phyloP scores from a whole-genome alignment of 495 filamentous ascomycete species.

The Amorphotheca resinae region DNA sequence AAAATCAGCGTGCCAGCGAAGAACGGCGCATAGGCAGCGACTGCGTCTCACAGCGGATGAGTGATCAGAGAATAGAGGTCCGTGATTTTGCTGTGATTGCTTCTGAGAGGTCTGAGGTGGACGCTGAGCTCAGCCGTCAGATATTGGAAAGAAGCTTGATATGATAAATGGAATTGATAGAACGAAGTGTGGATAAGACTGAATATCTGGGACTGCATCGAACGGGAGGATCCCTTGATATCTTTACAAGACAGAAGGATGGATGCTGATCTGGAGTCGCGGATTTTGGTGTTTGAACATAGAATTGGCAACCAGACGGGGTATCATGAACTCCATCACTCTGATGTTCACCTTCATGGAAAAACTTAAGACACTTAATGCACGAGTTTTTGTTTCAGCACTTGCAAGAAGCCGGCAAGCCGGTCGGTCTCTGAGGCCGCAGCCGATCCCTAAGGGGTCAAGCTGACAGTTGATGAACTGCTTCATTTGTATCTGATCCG shows the following conservation, averaged over 20 bases:
- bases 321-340: not conserved
- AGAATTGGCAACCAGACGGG: too few relatives aligned
- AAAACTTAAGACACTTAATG: too few relatives aligned
- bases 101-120: not conserved
- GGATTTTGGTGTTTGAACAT: not conserved
- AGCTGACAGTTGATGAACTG: slow-evolving; percentile 28
- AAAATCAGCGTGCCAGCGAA: too few relatives aligned
- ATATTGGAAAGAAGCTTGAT: not conserved
- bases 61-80: not conserved
- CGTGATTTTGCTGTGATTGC: not conserved
- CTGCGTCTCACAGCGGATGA: too few relatives aligned
- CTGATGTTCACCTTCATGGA: too few relatives aligned
- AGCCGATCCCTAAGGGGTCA: slow-evolving; percentile 35
- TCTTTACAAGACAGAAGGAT: not conserved
- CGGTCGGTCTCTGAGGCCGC: slow-evolving; percentile 54
- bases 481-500: slow-evolving; percentile 28
- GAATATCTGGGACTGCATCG: too few relatives aligned
- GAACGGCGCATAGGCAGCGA: too few relatives aligned
- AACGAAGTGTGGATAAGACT: too few relatives aligned
- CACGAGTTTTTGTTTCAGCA: not conserved
- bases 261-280: not conserved
- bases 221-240: not conserved
- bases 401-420: slow-evolving; percentile 41
- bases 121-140: not conserved
- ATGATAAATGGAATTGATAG: not conserved